Evolutionary conservation across 345 rosid species (phyloP), one percentile per base, ranked within the genome.

Genomic region (Chamaenerion angustifolium): DNA sequence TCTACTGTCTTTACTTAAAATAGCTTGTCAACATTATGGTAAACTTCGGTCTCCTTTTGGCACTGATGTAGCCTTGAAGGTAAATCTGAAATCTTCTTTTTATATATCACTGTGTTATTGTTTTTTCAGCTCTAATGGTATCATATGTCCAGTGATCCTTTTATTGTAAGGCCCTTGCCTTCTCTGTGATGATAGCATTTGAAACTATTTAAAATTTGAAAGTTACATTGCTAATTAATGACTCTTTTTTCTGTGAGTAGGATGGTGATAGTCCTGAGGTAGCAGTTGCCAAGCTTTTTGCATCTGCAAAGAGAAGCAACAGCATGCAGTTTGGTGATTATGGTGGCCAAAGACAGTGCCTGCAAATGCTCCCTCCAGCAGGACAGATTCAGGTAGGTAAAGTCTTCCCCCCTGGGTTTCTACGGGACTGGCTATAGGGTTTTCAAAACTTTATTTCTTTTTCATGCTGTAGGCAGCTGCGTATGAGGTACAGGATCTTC

Each of bases 41-140:
- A 93, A 88, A 79, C 84, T 93, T 54, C 78, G 95, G 52, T 82
- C 95, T 66, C 88, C 99, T 66, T 93, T 82, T 52, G 94, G 96
- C 45, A 50, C 73, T 45, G 96, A 93, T 56, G 64, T 65, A 18
- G 40, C 70, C 16, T 51, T 72, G 63, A 82, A 70, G 93, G 96
- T 92, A 71, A 69, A 55, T 57, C 41, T 44, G 49, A 21, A 14
- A 42, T 51, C 13, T 15, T 45, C 21, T 14, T 43, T 55, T 13
- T 5, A 8, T 18, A 0, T 44, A 19, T 31, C 3, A 5, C 7
- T 8, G 6, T 8, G 10, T 31, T 31, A 31, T 31, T 8, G 7
- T 8, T 31, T 31, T n/a, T 3, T 31, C 37, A 31, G 8, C 8
- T 31, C 37, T 31, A 31, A 31, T 31, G 37, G 37, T 31, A 31